A percentile compares a stretch with the other conserved stretches of the same genome.
Evolutionary conservation across 345 rosid species (phyloP).

Genomic region (Excoecaria agallocha): DNA sequence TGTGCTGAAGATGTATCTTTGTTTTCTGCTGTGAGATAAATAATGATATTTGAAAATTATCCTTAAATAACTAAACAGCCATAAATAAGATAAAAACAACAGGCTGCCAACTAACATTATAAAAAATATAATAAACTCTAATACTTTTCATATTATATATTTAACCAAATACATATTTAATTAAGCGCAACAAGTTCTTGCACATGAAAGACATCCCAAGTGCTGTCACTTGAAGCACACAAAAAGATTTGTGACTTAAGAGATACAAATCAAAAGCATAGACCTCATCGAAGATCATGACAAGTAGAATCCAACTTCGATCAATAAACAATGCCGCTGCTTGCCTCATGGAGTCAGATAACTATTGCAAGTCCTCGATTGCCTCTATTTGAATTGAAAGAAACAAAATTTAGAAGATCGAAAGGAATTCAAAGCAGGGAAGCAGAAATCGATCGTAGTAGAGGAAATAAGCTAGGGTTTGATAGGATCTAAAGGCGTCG

Average conservation of each 20-base stretch:
- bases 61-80: no score
- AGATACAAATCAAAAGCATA: not conserved
- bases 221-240: not conserved
- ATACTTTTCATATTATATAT: not conserved
- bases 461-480: not conserved
- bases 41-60: no score
- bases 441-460: not conserved
- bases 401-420: not conserved
- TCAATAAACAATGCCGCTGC: slow-evolving; percentile 25
- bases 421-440: not conserved
- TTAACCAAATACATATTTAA: not conserved
- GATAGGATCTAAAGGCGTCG: not conserved
- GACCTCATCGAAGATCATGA: not conserved
- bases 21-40: no score
- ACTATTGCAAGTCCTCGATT: slow-evolving; percentile 21
- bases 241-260: not conserved
- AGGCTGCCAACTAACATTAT: no score
- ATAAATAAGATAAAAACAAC: no score
- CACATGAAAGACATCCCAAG: not conserved
- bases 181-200: not conserved
- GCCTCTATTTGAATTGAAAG: slow-evolving; percentile 16
- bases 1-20: slow-evolving; percentile 42
- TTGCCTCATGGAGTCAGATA: slow-evolving; percentile 27
- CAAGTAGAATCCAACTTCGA: not conserved
- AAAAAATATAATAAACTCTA: not conserved